Evolutionary conservation across 1,284 basidiomycete species (phyloP).

Genomic region (Flammula alnicola): DNA sequence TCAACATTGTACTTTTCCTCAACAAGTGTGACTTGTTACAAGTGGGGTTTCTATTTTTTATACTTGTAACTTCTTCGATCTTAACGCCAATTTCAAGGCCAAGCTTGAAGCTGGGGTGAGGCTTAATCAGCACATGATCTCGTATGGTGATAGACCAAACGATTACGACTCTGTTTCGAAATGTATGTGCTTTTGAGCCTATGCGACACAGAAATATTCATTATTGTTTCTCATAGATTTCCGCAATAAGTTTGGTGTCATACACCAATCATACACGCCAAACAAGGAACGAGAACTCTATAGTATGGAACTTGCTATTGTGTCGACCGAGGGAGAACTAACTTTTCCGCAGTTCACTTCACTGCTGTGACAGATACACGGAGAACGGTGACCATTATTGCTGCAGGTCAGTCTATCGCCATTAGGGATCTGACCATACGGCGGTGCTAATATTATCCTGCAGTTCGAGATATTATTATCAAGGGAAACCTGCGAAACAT

Average conservation of each 20-base stretch:
- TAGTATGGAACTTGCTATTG: conserved; percentile 41
- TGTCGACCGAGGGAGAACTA: conserved; percentile 2
- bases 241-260: conserved; percentile 67
- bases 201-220: no score
- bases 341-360: conserved; percentile 60
- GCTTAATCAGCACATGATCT: conserved; percentile 66
- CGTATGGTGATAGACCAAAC: conserved; percentile 73
- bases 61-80: not conserved
- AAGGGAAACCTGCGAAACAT: conserved; percentile 60
- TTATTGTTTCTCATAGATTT: conserved; percentile 74
- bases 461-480: conserved; percentile 68
- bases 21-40: conserved; percentile 79
- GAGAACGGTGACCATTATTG: conserved; percentile 59
- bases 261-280: conserved; percentile 69
- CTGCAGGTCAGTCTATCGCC: conserved; percentile 45
- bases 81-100: conserved; percentile 44
- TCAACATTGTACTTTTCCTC: conserved; percentile 77
- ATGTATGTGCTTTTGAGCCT: conserved; percentile 48
- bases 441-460: conserved; percentile 8
- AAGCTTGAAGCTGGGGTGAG: conserved; percentile 79
- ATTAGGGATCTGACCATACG: conserved; percentile 5
- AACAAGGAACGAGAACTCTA: conserved; percentile 73
- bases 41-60: conserved; percentile 37
- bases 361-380: conserved; percentile 79
- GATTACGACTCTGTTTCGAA: conserved; percentile 74